Conservation (phyloP, 495 filamentous ascomycete genomes). For the Physcia stellaris region DNA sequence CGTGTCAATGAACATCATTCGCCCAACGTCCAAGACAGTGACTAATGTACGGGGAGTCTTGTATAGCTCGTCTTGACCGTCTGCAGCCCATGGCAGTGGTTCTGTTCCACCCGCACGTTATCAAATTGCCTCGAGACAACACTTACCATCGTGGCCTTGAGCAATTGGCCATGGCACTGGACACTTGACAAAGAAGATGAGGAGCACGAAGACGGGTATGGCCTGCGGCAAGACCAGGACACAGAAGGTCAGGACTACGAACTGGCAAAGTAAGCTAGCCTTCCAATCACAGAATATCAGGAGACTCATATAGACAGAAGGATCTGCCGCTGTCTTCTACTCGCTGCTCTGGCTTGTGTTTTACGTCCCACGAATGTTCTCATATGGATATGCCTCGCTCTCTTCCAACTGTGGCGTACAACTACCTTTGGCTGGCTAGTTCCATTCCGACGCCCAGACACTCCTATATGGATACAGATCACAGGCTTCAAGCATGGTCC, state of each 20-base stretch:
- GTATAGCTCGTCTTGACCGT: slow-evolving; percentile 48
- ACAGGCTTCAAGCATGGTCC: slow-evolving; percentile 29
- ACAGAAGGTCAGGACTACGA: slow-evolving; percentile 7
- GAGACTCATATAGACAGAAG: too few species aligned
- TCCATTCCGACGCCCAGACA: background rate
- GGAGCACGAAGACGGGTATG: slow-evolving; percentile 8
- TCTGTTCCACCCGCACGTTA: slow-evolving; percentile 81
- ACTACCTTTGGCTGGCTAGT: background rate
- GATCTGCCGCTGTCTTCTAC: slow-evolving; percentile 51
- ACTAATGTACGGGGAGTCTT: background rate
- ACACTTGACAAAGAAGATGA: slow-evolving; percentile 18
- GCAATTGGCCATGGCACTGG: slow-evolving; percentile 78
- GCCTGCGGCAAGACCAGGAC: slow-evolving; percentile 8
- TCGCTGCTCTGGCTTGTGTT: slow-evolving; percentile 74
- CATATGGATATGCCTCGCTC: slow-evolving; percentile 57
- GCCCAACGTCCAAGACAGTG: background rate
- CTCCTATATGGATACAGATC: slow-evolving; percentile 22
- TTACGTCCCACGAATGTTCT: slow-evolving; percentile 82
- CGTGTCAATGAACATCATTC: too few species aligned
- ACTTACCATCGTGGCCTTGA: slow-evolving; percentile 65
- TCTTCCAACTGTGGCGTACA: slow-evolving; percentile 29
- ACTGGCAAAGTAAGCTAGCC: slow-evolving; percentile 12
- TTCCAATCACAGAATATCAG: slow-evolving; percentile 1
- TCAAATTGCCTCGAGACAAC: slow-evolving; percentile 90
- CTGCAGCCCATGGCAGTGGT: slow-evolving; percentile 92